A percentile compares a stretch with the other conserved stretches of the same genome.
phyloP scores from a whole-genome alignment of 2,329 filamentous ascomycete genomes.

The Zymoseptoria pseudotritici region DNA sequence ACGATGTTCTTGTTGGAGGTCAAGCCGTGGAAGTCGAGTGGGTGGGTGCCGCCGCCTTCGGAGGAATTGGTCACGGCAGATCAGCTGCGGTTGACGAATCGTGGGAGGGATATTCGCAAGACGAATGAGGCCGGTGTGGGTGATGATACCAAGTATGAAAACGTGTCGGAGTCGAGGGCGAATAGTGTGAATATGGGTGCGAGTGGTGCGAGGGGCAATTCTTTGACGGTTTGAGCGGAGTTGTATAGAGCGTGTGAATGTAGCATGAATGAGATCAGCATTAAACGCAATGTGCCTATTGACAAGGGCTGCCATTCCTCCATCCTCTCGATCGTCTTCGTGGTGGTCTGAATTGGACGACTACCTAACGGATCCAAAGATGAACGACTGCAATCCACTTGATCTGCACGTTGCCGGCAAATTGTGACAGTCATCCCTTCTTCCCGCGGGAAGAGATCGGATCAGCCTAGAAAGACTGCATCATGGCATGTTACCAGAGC shows the following conservation, averaged over 20 bases:
- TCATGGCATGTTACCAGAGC: too few relatives aligned
- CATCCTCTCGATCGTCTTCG: too few relatives aligned
- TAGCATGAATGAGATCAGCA: not conserved
- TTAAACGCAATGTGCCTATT: too few relatives aligned
- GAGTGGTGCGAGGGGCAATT: conserved; percentile 8
- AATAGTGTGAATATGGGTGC: conserved; percentile 4
- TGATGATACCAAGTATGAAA: conserved; percentile 9
- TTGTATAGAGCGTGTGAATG: not conserved
- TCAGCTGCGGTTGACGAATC: conserved; percentile 15
- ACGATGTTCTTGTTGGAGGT: conserved; percentile 23
- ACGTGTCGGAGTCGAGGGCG: conserved; percentile 4
- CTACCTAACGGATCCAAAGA: too few relatives aligned
- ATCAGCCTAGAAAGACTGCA: too few relatives aligned
- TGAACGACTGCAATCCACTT: too few relatives aligned
- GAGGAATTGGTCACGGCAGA: conserved; percentile 22
- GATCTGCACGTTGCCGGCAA: too few relatives aligned
- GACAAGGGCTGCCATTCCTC: too few relatives aligned
- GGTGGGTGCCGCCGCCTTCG: conserved; percentile 21
- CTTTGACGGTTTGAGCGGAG: not conserved
- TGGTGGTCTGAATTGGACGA: too few relatives aligned
- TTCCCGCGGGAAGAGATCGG: too few relatives aligned
- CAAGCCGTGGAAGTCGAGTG: conserved; percentile 24
- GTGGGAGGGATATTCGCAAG: conserved; percentile 24
- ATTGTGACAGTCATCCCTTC: too few relatives aligned
- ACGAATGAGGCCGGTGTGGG: conserved; percentile 12